phyloP scores from a whole-genome alignment of 2,329 filamentous ascomycete genomes.

The Calycina marina region DNA sequence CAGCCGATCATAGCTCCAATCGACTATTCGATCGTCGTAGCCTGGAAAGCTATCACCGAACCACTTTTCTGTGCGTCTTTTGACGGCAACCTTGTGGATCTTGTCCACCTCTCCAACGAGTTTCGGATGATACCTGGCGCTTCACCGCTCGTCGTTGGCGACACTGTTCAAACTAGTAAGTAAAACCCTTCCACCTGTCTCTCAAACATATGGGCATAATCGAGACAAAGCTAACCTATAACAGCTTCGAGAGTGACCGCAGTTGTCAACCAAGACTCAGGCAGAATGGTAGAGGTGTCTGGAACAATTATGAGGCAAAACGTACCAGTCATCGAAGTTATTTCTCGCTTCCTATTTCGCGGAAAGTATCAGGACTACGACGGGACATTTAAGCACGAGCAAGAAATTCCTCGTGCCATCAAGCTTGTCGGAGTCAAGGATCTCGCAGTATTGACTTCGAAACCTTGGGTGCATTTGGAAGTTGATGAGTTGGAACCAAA shows the following conservation, averaged over 20 bases:
- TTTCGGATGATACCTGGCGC: constrained; percentile 95
- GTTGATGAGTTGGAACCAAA: not conserved
- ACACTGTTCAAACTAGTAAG: no score
- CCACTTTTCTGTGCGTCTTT: constrained; percentile 91
- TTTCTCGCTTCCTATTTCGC: constrained; percentile 1
- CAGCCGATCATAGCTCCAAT: constrained; percentile 51
- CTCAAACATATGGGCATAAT: no score
- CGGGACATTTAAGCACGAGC: not conserved
- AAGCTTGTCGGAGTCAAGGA: not conserved
- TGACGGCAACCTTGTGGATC: constrained; percentile 82
- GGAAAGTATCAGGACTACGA: not conserved
- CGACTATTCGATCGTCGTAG: constrained; percentile 90
- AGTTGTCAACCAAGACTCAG: not conserved
- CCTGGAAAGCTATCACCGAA: constrained; percentile 96
- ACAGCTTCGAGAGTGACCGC: not conserved
- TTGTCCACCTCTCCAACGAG: constrained; percentile 87
- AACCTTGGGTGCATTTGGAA: not conserved
- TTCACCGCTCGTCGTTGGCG: constrained; percentile 81
- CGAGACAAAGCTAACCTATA: no score
- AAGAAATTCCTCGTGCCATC: not conserved
- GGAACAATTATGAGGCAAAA: constrained; percentile 1
- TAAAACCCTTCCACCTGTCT: no score
- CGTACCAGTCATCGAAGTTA: not conserved
- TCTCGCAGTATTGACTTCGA: constrained; percentile 1
- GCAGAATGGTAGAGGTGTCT: not conserved